A percentile compares a stretch with the other conserved stretches of the same genome.
Evolutionary conservation across 306 rosid species (phyloP).

Genomic region (Casuarina glauca): DNA sequence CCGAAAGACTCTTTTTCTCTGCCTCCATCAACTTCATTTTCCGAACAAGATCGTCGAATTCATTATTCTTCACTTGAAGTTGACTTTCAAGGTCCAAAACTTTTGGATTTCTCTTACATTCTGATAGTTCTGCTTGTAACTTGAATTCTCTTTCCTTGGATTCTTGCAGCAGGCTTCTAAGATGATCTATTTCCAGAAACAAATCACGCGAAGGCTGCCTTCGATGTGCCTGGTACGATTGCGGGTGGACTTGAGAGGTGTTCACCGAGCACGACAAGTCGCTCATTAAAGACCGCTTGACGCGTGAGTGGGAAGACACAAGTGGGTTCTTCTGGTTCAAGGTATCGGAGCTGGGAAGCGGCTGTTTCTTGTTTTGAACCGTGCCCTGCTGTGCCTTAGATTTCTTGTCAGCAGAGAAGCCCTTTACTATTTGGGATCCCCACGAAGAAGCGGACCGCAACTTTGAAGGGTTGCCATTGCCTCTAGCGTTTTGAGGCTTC

Average conservation of each 20-base stretch:
- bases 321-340: slow-evolving; percentile 47
- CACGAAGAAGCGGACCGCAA: slow-evolving; percentile 73
- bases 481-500: slow-evolving; percentile 52
- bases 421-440: slow-evolving; percentile 95
- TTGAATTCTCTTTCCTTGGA: slow-evolving; percentile 81
- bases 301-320: slow-evolving; percentile 63
- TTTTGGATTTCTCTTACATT: slow-evolving; percentile 47
- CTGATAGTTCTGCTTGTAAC: slow-evolving; percentile 73
- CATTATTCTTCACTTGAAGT: slow-evolving; percentile 43
- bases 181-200: slow-evolving; percentile 83
- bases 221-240: slow-evolving; percentile 59
- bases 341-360: slow-evolving; percentile 43
- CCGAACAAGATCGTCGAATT: slow-evolving; percentile 54
- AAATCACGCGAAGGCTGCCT: slow-evolving; percentile 91
- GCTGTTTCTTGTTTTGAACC: slow-evolving; percentile 48
- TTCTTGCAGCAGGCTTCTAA: slow-evolving; percentile 73
- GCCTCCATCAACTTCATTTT: slow-evolving; percentile 57
- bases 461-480: slow-evolving; percentile 46
- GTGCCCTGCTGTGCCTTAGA: slow-evolving; percentile 36
- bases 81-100: slow-evolving; percentile 46
- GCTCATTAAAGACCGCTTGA: slow-evolving; percentile 74
- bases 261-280: slow-evolving; percentile 71
- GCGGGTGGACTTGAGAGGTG: slow-evolving; percentile 71
- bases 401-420: slow-evolving; percentile 75
- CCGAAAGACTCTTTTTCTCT: slow-evolving; percentile 52